Evolutionary conservation across 306 rosid species (phyloP).

Genomic region (Notholithocarpus densiflorus): DNA sequence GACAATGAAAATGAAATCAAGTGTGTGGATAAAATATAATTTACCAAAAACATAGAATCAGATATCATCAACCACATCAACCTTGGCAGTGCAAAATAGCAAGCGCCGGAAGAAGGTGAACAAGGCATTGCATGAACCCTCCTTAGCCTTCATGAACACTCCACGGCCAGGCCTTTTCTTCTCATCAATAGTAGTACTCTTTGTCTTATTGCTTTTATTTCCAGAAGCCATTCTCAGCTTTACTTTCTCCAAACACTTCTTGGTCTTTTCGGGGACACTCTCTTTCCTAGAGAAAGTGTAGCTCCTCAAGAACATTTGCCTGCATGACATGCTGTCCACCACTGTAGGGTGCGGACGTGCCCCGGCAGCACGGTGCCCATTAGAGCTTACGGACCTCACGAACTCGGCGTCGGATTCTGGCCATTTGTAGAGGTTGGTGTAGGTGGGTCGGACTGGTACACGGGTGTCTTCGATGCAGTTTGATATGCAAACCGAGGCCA

Average conservation of each 20-base stretch:
- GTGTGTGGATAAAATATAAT: no score
- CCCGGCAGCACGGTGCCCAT: background rate
- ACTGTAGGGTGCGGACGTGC: background rate
- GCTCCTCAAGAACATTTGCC: conserved; percentile 57
- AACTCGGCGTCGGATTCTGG: conserved; percentile 59
- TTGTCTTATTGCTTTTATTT: background rate
- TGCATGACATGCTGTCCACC: conserved; percentile 37
- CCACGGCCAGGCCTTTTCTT: conserved; percentile 5
- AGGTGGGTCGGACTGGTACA: conserved; percentile 33
- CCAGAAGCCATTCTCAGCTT: conserved; percentile 12
- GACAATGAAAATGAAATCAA: no score
- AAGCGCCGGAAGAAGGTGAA: conserved; percentile 31
- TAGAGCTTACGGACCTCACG: conserved; percentile 30
- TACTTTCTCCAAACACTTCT: conserved; percentile 27
- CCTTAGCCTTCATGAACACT: conserved; percentile 25
- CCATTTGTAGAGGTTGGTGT: conserved; percentile 43
- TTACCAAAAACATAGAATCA: conserved; percentile 2
- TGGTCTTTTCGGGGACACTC: conserved; percentile 27
- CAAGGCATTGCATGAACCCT: conserved; percentile 25
- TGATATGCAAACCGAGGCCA: conserved; percentile 35
- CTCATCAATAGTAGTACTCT: background rate
- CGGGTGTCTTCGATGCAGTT: conserved; percentile 13
- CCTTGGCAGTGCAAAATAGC: conserved; percentile 33
- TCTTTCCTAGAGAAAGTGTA: conserved; percentile 52
- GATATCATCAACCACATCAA: conserved; percentile 25